Evolutionary conservation across 78 protist genomes (phyloP), one percentile per base, ranked within the genome.

Genomic region (Dictyostelium purpureum): DNA sequence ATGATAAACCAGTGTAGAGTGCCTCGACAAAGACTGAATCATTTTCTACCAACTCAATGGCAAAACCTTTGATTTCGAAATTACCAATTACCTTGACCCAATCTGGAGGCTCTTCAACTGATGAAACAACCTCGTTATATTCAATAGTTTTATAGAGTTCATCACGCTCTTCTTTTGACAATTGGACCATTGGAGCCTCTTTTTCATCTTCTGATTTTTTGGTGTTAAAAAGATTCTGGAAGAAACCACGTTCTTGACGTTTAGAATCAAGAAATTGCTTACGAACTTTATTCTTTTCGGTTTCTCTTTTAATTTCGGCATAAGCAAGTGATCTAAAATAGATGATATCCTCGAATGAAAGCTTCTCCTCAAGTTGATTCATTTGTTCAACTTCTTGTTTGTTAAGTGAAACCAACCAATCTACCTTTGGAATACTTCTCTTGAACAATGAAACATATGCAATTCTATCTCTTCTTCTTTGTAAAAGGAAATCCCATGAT

Each of bases 311-410:
- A 49, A 88, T 67, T 52, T 79, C 94, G 1, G 94, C 94, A 42
- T 88, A 77, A 21, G 94, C 94, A 26, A 78, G 63, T 19, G 89
- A 78, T 38, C 89, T 45, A 57, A 76, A 88, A 76, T 61, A 88
- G 37, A 88, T 54, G n/a, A 88, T 77, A 24, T 88, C 94, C 16
- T 88, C 94, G 70, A 88, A 88, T 16, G 88, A 66, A 12, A 88
- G 83, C 19, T 47, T 45, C 0, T 88, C 94, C 14, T 88, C 94
- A 2, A 88, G 12, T 33, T 57, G 71, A 24, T 57, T 42, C 54
- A 88, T 21, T 38, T 56, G 63, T 7, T 16, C 45, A 28, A 18
- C 6, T 45, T 88, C 94, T 24, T 45, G 12, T 54, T 88, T 88
- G 49, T 14, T 77, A 1, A 88, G 59, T 43, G 94, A 63, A 6